These are phyloP conservation scores for Neocucurbitaria cava DNA, from an alignment of 2,329 filamentous ascomycete genomes.

Conservation along the genomic window DNA sequence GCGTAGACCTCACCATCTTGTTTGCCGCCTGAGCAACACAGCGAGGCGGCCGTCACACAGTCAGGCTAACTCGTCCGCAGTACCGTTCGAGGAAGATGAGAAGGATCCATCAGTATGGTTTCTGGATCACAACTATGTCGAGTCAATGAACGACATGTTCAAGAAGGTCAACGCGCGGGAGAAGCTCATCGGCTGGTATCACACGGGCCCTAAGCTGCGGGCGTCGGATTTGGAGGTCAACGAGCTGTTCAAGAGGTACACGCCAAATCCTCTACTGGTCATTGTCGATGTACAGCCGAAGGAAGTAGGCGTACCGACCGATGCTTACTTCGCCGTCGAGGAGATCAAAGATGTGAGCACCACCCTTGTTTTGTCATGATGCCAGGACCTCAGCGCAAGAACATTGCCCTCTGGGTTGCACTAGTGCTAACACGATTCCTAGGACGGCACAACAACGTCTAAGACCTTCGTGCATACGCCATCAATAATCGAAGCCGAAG, in stretches of 20 bases:
- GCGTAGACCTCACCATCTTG: constrained; percentile 39
- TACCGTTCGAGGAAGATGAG: constrained; percentile 98
- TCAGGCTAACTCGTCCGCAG: constrained; percentile 58
- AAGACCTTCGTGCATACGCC: constrained; percentile 99
- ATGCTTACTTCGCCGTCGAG: constrained; percentile 98
- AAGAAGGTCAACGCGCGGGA: constrained; percentile 99
- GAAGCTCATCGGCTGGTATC: constrained; percentile 99
- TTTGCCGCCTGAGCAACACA: constrained; percentile 19
- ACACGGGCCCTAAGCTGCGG: constrained; percentile 94
- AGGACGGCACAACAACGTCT: constrained; percentile 96
- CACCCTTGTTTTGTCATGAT: not conserved
- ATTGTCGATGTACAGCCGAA: constrained; percentile 99
- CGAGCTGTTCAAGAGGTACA: constrained; percentile 99
- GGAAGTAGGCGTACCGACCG: constrained; percentile 95
- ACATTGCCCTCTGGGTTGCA: not conserved
- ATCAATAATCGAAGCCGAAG: constrained; percentile 97
- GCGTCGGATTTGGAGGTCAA: constrained; percentile 99
- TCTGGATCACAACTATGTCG: constrained; percentile 98
- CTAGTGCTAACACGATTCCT: constrained; percentile 1
- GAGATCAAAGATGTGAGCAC: constrained; percentile 95
- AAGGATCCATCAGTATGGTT: constrained; percentile 99
- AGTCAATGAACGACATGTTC: constrained; percentile 99
- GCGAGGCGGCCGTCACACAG: constrained; percentile 1
- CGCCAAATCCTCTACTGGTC: constrained; percentile 91
- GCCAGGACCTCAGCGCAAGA: not conserved